Percentiles rank a stretch among this genome's conserved stretches.
These are phyloP conservation scores for Cladosporium oxysporum DNA, from an alignment of 2,329 filamentous ascomycete genomes.

Conservation along the genomic window DNA sequence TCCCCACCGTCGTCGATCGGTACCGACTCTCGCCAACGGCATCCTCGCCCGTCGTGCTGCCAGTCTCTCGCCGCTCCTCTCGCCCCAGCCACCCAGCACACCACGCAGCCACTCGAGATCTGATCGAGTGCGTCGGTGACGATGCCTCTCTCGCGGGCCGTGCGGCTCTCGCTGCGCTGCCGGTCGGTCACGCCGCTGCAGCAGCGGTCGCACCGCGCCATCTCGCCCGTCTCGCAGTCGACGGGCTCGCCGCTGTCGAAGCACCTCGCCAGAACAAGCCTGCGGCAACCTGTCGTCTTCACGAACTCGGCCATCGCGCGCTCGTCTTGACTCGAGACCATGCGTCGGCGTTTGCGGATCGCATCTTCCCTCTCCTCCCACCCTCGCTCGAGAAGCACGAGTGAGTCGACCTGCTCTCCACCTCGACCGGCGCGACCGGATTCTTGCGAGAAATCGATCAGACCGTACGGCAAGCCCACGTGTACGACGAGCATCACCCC, in stretches of 20 bases:
- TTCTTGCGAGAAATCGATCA: constrained; percentile 28
- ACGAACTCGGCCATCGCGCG: constrained; percentile 4
- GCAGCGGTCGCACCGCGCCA: constrained; percentile 14
- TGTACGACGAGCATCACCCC: too few relatives aligned
- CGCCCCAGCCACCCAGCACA: too few relatives aligned
- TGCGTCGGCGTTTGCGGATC: neutral
- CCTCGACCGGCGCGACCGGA: constrained; percentile 19
- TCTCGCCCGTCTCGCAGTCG: neutral
- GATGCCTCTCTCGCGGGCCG: constrained; percentile 1
- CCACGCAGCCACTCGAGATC: constrained; percentile 5
- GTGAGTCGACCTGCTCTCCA: constrained; percentile 22
- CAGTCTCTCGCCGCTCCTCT: too few relatives aligned
- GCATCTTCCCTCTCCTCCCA: constrained; percentile 2
- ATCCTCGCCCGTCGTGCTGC: too few relatives aligned
- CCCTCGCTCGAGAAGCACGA: constrained; percentile 13
- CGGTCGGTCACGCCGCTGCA: constrained; percentile 4
- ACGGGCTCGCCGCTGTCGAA: constrained; percentile 3
- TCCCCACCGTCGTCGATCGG: too few relatives aligned
- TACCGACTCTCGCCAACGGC: too few relatives aligned
- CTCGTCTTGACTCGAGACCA: too few relatives aligned
- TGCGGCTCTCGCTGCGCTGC: neutral
- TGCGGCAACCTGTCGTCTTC: neutral
- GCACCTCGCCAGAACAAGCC: neutral
- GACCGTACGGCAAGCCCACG: constrained; percentile 20
- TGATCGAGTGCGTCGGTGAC: constrained; percentile 15